Evolutionary conservation across 2,329 filamentous ascomycete genomes (phyloP).

Genomic region (Cercospora sojina): DNA sequence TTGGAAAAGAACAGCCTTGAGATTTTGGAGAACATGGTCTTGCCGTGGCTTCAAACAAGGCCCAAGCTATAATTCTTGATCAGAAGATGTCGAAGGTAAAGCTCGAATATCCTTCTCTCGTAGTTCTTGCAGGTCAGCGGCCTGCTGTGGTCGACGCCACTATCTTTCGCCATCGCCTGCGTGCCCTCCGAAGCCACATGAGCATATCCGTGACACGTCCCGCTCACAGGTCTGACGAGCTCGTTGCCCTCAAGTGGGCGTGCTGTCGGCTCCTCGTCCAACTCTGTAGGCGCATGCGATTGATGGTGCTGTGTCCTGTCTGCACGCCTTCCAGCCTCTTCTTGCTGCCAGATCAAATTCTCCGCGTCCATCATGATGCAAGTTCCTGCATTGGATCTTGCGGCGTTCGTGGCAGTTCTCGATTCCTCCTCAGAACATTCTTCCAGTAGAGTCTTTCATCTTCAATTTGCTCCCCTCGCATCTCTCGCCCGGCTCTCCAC

Average conservation of each 20-base stretch:
- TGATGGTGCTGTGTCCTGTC: background rate
- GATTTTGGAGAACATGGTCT: constrained; percentile 42
- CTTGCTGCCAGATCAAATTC: background rate
- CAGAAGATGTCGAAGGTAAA: background rate
- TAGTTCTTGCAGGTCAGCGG: background rate
- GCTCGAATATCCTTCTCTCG: background rate
- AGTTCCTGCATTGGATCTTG: background rate
- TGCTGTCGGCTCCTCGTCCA: background rate
- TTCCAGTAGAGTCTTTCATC: background rate
- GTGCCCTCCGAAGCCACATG: background rate
- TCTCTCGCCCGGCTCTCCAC: constrained; percentile 59
- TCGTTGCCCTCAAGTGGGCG: background rate
- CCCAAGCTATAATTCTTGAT: background rate
- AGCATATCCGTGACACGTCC: background rate
- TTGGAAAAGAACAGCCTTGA: constrained; percentile 54
- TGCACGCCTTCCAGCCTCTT: background rate
- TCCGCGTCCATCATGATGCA: background rate
- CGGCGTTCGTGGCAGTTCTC: background rate
- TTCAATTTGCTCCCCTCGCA: constrained; percentile 5
- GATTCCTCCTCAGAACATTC: background rate
- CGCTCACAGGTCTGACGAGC: background rate
- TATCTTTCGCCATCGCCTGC: background rate
- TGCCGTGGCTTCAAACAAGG: constrained; percentile 20
- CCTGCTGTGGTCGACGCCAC: background rate
- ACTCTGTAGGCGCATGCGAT: background rate